These are phyloP conservation scores for Saturnispora mendoncae DNA, from an alignment of 805 yeast species.

Conservation along the genomic window DNA sequence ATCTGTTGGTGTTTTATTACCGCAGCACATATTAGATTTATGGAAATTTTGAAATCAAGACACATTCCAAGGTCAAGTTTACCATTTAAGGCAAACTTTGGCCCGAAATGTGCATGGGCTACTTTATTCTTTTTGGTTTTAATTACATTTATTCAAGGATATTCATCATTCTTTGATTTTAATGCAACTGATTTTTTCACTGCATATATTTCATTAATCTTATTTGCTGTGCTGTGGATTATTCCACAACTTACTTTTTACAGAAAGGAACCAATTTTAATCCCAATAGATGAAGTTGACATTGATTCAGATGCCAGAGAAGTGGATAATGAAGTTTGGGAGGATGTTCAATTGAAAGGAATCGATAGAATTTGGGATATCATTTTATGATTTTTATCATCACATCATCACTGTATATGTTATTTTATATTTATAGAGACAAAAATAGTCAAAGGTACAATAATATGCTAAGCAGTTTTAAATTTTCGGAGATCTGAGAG, in stretches of 20 bases:
- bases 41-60: conserved; percentile 52
- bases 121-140: conserved; percentile 44
- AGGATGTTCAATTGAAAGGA: conserved; percentile 24
- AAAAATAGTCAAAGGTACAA: no score
- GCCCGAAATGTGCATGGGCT: conserved; percentile 62
- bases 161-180: conserved; percentile 47
- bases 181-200: conserved; percentile 53
- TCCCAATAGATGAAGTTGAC: conserved; percentile 53
- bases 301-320: conserved; percentile 13
- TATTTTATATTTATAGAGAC: not conserved
- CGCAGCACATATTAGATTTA: conserved; percentile 59
- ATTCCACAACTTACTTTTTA: conserved; percentile 39
- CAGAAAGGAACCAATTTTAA: conserved; percentile 38
- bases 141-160: conserved; percentile 66
- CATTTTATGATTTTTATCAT: no score
- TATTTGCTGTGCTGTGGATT: conserved; percentile 48
- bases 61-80: conserved; percentile 58
- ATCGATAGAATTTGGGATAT: conserved; percentile 2
- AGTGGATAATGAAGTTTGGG: conserved; percentile 42
- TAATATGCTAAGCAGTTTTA: not conserved
- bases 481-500: not conserved
- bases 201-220: conserved; percentile 58
- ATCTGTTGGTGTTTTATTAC: conserved; percentile 66
- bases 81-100: conserved; percentile 61
- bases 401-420: not conserved